A percentile compares a stretch with the other conserved stretches of the same genome.
phyloP scores from a whole-genome alignment of 1,139 yeast species.

The Schwanniomyces etchellsii region DNA sequence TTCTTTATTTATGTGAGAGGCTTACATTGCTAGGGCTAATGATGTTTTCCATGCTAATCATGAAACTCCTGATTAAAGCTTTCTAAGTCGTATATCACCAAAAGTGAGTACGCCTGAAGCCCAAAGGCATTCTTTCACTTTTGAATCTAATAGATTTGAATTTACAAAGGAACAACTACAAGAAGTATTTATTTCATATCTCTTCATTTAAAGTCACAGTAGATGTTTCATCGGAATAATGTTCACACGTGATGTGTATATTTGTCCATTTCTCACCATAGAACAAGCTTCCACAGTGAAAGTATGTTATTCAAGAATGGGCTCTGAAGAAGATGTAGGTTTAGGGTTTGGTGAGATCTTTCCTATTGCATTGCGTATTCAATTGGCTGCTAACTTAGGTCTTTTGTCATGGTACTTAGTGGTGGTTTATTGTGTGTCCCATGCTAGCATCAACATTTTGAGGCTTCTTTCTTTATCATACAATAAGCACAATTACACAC shows the following conservation, averaged over 20 bases:
- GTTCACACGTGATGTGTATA: too few species aligned
- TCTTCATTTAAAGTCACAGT: too few species aligned
- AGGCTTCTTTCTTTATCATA: slow-evolving; percentile 35
- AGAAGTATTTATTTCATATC: too few species aligned
- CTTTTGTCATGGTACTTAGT: slow-evolving; percentile 30
- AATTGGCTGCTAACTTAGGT: slow-evolving; percentile 28
- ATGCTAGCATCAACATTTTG: slow-evolving; percentile 26
- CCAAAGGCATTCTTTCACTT: slow-evolving; percentile 4
- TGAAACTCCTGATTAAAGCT: slow-evolving; percentile 42
- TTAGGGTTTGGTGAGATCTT: slow-evolving; percentile 8
- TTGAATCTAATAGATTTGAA: not conserved
- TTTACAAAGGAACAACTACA: too few species aligned
- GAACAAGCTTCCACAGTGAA: too few species aligned
- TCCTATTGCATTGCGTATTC: slow-evolving; percentile 36
- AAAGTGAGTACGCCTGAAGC: slow-evolving; percentile 24
- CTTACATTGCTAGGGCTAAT: too few species aligned
- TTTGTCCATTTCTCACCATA: too few species aligned
- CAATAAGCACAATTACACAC: slow-evolving; percentile 31
- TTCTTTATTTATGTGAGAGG: too few species aligned
- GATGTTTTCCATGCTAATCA: slow-evolving; percentile 52
- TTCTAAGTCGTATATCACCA: slow-evolving; percentile 20
- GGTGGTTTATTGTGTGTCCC: slow-evolving; percentile 20
- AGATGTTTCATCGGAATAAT: too few species aligned
- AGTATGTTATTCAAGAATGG: too few species aligned
- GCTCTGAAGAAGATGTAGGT: not conserved